Evolutionary conservation across 2,329 filamentous ascomycete species (phyloP), one percentile per base, ranked within the genome.

Genomic region (Rasamsonia emersonii): DNA sequence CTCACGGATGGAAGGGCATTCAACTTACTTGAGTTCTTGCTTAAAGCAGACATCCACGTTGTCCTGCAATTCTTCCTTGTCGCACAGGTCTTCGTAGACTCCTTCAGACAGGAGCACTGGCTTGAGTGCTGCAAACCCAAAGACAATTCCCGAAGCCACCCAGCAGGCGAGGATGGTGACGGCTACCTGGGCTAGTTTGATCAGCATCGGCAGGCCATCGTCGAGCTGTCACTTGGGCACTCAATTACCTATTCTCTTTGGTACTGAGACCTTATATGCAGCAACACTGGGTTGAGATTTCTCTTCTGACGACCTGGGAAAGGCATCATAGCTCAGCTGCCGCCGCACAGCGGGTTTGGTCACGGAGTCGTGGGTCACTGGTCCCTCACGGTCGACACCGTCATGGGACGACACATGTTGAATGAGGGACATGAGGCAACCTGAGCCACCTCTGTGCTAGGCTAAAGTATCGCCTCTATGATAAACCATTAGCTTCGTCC

Each of bases 91-190:
- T 30, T 67, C 65, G 57, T 89, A 88, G 10, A 83, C 79, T 5
- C 76, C 76, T 54, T 86, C 78, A n/a, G 66, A 59, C 39, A 88
- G 79, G 19, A 91, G 65, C 9, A 91, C 75, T 0, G 84, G 82
- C 53, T 91, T 93, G 41, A 93, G 65, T 9, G 85, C 84, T 15
- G 84, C 84, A 57, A 86, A 91, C 20, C 84, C 84, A 58, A 91
- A 91, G 11, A 89, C 79, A 25, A 86, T 67, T 2, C 85, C 86
- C 3, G 86, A 80, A 3, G 82, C 77, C 35, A 88, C 68, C 35
- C 86, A 71, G 55, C 83, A 88, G 47, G 79, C 80, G n/a, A 83
- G 47, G 2, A 83, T 72, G 3, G 77, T 80, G 24, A 73, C 65
- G 4, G 63, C 52, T 14, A 86, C 75, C 58, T 86, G 82, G 7